A percentile compares a stretch with the other conserved stretches of the same genome.
Evolutionary conservation across 495 filamentous ascomycete species (phyloP).

Genomic region (Xylaria longipes): DNA sequence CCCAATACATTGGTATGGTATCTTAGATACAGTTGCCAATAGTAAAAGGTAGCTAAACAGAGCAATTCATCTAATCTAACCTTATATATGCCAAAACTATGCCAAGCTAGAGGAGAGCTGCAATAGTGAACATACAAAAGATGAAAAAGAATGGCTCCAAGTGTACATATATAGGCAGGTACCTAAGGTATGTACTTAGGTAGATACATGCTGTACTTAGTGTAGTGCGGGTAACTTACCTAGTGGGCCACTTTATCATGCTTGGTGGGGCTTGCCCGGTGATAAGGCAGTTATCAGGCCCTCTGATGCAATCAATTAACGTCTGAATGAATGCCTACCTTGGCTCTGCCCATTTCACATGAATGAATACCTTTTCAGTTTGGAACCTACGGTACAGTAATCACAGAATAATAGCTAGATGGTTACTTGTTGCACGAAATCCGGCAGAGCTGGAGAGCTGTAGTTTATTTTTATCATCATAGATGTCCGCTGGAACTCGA

Average conservation of each 20-base stretch:
- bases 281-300: neutral
- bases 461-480: neutral
- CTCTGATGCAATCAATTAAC: conserved; percentile 22
- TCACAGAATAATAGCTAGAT: neutral
- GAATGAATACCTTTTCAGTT: neutral
- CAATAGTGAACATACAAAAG: neutral
- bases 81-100: neutral
- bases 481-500: neutral
- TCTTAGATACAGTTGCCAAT: neutral
- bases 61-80: neutral
- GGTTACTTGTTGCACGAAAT: neutral
- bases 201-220: neutral
- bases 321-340: neutral
- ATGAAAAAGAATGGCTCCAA: neutral
- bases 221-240: neutral
- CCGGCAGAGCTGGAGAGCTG: neutral
- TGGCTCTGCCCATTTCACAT: neutral
- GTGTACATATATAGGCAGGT: neutral
- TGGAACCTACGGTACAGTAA: neutral
- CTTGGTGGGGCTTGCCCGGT: neutral
- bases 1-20: neutral
- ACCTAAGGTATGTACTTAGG: neutral
- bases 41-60: neutral
- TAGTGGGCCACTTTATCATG: conserved; percentile 6
- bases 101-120: neutral